These are phyloP conservation scores for Boeremia exigua DNA, from an alignment of 2,329 filamentous ascomycete species.

Conservation along the genomic window DNA sequence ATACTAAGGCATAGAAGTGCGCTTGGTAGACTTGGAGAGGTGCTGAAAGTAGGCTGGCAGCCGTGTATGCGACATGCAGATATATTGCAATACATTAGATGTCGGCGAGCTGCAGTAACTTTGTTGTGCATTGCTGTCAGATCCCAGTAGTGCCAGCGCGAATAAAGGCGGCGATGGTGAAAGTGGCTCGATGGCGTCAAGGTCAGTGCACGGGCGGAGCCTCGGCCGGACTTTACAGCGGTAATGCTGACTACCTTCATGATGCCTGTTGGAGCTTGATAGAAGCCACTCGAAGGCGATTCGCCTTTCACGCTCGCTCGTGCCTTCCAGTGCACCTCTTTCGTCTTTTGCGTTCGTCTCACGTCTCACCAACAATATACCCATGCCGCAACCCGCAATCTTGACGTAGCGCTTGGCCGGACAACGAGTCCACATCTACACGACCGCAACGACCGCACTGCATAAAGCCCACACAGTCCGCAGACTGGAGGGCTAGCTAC, in stretches of 20 bases:
- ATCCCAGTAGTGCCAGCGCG: too few relatives aligned
- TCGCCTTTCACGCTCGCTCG: constrained; percentile 5
- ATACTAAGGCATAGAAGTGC: too few relatives aligned
- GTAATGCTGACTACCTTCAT: constrained; percentile 15
- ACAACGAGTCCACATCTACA: constrained; percentile 7
- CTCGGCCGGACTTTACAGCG: constrained; percentile 13
- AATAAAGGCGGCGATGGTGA: not conserved
- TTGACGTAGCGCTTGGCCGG: constrained; percentile 11
- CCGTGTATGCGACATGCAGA: too few relatives aligned
- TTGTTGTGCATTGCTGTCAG: too few relatives aligned
- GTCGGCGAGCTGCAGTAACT: too few relatives aligned
- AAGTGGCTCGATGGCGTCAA: constrained; percentile 14
- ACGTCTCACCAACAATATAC: not conserved
- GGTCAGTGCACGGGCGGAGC: constrained; percentile 9
- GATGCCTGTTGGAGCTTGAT: constrained; percentile 17
- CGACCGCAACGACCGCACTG: not conserved
- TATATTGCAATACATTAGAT: too few relatives aligned
- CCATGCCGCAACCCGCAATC: constrained; percentile 6
- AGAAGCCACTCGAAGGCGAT: constrained; percentile 26
- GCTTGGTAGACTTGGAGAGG: too few relatives aligned
- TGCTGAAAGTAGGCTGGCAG: too few relatives aligned
- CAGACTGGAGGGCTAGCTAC: constrained; percentile 13
- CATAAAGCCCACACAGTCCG: constrained; percentile 12
- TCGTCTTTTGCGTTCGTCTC: not conserved
- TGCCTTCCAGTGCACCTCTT: not conserved